Percentiles rank a stretch among this genome's conserved stretches.
Conservation (phyloP, 2,329 filamentous ascomycete species). For the Hypomyces perniciosus region DNA sequence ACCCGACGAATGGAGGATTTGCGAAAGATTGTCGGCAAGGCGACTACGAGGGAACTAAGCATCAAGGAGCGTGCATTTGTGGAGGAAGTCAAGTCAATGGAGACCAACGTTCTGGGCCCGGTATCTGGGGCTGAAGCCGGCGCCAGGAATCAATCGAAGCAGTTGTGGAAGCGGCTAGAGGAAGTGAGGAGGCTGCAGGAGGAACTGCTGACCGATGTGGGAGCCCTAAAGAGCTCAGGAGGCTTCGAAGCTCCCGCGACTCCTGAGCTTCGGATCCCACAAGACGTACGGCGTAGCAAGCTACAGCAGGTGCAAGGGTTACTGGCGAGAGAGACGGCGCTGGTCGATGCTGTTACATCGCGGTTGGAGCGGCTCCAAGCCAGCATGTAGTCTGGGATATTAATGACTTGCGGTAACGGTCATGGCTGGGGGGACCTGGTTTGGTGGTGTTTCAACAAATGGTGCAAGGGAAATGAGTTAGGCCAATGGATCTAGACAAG, state of each 20-base stretch:
- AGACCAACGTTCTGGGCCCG: slow-evolving; percentile 40
- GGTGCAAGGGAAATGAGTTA: neutral
- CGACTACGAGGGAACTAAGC: slow-evolving; percentile 36
- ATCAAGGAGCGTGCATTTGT: slow-evolving; percentile 41
- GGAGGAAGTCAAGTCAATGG: slow-evolving; percentile 48
- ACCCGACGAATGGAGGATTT: slow-evolving; percentile 55
- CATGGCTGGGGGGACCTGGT: neutral
- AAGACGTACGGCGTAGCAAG: slow-evolving; percentile 57
- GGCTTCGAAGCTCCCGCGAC: slow-evolving; percentile 23
- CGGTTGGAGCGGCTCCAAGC: slow-evolving; percentile 53
- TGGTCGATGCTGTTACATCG: slow-evolving; percentile 61
- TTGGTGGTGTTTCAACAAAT: neutral
- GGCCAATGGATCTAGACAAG: neutral
- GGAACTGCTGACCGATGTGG: slow-evolving; percentile 47
- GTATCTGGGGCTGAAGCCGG: slow-evolving; percentile 22
- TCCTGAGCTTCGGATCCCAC: slow-evolving; percentile 47
- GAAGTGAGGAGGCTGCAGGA: slow-evolving; percentile 49
- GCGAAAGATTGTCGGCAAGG: slow-evolving; percentile 37
- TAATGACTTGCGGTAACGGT: slow-evolving; percentile 1
- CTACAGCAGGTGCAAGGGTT: slow-evolving; percentile 57
- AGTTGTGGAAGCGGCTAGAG: slow-evolving; percentile 51
- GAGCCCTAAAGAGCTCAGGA: slow-evolving; percentile 34
- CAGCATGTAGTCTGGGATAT: slow-evolving; percentile 18
- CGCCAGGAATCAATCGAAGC: slow-evolving; percentile 37
- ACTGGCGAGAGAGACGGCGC: slow-evolving; percentile 59